Conservation (phyloP, 495 filamentous ascomycete genomes). For the Lasiosphaeria miniovina region DNA sequence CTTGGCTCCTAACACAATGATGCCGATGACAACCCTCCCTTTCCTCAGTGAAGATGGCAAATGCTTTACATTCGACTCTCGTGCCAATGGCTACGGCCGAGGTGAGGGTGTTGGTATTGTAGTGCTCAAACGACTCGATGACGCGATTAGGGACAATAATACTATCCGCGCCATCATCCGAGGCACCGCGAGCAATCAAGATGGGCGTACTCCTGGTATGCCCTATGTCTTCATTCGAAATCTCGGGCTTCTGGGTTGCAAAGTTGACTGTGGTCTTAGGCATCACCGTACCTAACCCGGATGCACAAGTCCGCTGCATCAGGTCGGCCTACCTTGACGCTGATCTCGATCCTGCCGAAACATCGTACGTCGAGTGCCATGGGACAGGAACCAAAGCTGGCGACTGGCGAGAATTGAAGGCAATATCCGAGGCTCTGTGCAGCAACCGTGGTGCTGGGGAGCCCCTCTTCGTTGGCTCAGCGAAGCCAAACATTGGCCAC, state of each 20-base stretch:
- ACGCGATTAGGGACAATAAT: conserved; percentile 47
- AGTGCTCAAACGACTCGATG: conserved; percentile 50
- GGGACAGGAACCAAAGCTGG: conserved; percentile 24
- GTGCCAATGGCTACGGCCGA: conserved; percentile 60
- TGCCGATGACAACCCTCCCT: conserved; percentile 28
- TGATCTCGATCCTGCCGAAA: conserved; percentile 41
- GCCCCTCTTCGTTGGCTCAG: conserved; percentile 49
- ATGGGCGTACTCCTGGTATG: conserved; percentile 44
- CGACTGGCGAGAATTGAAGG: conserved; percentile 29
- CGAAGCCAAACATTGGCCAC: conserved; percentile 58
- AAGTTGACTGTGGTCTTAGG: conserved; percentile 25
- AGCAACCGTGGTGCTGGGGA: conserved; percentile 22
- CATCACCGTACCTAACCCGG: conserved; percentile 51
- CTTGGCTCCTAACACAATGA: conserved; percentile 40
- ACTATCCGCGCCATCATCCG: conserved; percentile 60
- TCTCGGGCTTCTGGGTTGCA: conserved; percentile 27
- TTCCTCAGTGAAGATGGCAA: conserved; percentile 39
- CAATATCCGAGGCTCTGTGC: conserved; percentile 43
- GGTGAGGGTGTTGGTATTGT: conserved; percentile 57
- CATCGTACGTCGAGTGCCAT: conserved; percentile 47
- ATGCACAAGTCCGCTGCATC: conserved; percentile 52
- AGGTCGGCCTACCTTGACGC: conserved; percentile 43
- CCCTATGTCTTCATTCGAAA: background rate
- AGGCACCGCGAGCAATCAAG: conserved; percentile 50
- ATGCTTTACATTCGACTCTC: conserved; percentile 57